Evolutionary conservation across 257 asterid species (phyloP), one percentile per base, ranked within the genome.

Genomic region (Echium plantagineum): DNA sequence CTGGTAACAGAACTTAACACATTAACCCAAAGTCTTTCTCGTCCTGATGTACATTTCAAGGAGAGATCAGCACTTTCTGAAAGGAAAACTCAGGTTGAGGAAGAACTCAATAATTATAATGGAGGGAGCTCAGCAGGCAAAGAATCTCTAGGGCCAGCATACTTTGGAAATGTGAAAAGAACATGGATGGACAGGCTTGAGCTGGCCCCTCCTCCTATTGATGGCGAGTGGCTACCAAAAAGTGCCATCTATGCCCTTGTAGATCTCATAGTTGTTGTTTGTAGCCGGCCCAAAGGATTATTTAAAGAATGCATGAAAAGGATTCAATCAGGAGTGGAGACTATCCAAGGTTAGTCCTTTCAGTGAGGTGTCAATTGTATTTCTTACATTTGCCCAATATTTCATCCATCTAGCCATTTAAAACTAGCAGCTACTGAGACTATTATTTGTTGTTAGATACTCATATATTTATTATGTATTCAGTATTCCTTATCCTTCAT

Each of bases 181-280:
- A 87, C 90, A 26, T 83, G 82, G 77, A 64, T 78, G 38, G 98
- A 82, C 63, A 93, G 82, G 74, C 82, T 93, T 67, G 87, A 75
- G 75, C 66, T 93, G 85, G 98, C 97, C 28, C 94, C 94, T 59
- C 94, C 98, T 72, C 98, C 98, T 53, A 81, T 89, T 77, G 95
- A 86, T 75, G 98, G 98, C 66, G 97, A 93, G 66, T 93, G 98
- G 98, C 83, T 93, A 67, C 98, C 98, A 26, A 93, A 86, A 77
- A 76, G 95, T 78, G 98, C 97, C 21, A 85, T 89, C 49, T 89
- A 84, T 76, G 94, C 96, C 42, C 77, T 93, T 80, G 89, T 93
- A 35, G 95, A 93, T 82, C 94, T 93, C 70, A 82, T 77, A 66
- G 85, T 84, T 67, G 90, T 86, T 51, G 87, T 89, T 77, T 89